phyloP scores from a whole-genome alignment of 2,329 filamentous ascomycete genomes.

The Neonectria punicea region DNA sequence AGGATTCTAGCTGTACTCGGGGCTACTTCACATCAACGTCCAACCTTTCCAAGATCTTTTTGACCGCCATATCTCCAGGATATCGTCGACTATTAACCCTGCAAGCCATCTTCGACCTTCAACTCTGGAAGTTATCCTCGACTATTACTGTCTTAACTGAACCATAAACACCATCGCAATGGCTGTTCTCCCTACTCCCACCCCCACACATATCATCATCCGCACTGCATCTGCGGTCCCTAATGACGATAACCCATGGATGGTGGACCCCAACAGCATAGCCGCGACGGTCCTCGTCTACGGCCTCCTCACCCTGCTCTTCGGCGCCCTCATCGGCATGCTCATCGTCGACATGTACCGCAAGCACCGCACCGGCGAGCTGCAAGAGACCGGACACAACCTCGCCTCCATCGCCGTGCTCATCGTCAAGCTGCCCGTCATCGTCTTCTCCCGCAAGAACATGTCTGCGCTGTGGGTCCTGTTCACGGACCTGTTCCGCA shows the following conservation, averaged over 20 bases:
- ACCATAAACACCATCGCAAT: neutral
- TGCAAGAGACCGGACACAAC: conserved; percentile 12
- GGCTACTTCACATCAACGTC: neutral
- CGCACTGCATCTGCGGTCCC: neutral
- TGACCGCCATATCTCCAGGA: neutral
- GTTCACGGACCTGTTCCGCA: conserved; percentile 32
- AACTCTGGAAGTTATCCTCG: neutral
- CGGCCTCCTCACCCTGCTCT: conserved; percentile 18
- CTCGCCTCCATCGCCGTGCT: neutral
- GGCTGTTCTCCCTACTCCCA: neutral
- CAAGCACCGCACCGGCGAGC: conserved; percentile 28
- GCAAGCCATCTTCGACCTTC: neutral
- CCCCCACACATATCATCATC: neutral
- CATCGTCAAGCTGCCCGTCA: conserved; percentile 8
- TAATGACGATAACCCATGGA: neutral
- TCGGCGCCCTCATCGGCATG: conserved; percentile 19
- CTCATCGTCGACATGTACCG: conserved; percentile 24
- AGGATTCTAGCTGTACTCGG: neutral
- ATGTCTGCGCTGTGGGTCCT: conserved; percentile 7
- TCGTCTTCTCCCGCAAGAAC: conserved; percentile 17
- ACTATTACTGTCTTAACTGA: neutral
- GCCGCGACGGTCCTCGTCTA: conserved; percentile 15
- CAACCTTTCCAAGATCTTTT: neutral
- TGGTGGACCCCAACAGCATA: neutral
- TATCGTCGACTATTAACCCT: neutral